Base-by-base conservation (phyloP, 2,329 filamentous ascomycete genomes). In the Tolypocladium capitatum region DNA sequence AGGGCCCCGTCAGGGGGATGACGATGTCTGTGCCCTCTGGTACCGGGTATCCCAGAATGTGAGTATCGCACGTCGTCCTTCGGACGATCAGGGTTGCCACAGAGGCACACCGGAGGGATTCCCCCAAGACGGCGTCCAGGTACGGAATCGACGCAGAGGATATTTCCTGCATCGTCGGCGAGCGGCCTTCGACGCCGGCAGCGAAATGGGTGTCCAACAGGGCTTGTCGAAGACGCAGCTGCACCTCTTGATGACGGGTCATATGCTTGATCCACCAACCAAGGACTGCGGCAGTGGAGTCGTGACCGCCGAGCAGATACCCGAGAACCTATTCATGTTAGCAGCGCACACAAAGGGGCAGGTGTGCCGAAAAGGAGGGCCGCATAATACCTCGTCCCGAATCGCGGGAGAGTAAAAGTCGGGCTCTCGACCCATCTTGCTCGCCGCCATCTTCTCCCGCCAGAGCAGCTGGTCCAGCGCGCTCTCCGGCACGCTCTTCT, bases 51-150 rank as follows among this genome's bases (percentile, higher is more conserved):
- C 65, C 65, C 8, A 67, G 52, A 0, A 68, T 57, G 4, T 58
- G 50, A 0, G 64, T 65, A 42, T 68, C 63, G 35, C 53, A 51
- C 21, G 53, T 53, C 1, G 65, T 52, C 4, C 53, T 55, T 8
- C 66, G 60, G 7, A 59, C 53, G 2, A 65, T 55, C 3, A 64
- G 50, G 1, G 60, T 55, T 5, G 57, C 55, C 2, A 63, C 58
- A 13, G 58, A 55, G 5, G 57, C 56, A n/a, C 52, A 56, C 1
- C 68, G 61, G 2, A 68, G 51, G 0, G 59, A 56, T 50, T 70
- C 66, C 48, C 67, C 63, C 31, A 68, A 52, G 7, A 62, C 56
- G 9, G 65, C 65, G 20, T 69, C 66, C 11, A 69, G 55, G 50
- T 65, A 68, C 1, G 63, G 62, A 1, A 66, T 49, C 4, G 56